A percentile compares a stretch with the other conserved stretches of the same genome.
Conservation (phyloP, 1,284 basidiomycete genomes). For the Puccinia horiana region DNA sequence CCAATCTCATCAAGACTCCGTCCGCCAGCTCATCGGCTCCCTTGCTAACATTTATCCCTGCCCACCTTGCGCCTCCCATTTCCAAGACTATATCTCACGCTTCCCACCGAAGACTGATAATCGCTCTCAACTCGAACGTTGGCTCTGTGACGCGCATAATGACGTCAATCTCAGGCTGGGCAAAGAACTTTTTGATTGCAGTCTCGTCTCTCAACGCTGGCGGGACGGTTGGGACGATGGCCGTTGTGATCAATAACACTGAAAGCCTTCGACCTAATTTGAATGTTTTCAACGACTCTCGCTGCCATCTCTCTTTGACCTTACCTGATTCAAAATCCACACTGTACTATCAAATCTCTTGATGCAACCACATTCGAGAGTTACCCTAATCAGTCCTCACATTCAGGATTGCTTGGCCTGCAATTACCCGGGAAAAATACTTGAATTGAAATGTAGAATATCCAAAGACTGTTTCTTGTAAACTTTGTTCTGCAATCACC, state of each 20-base stretch:
- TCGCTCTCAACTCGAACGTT: conserved; percentile 70
- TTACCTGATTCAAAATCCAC: background rate
- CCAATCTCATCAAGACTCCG: conserved; percentile 71
- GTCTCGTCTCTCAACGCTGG: conserved; percentile 81
- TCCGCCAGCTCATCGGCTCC: conserved; percentile 74
- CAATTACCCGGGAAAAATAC: no score
- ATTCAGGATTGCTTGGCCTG: no score
- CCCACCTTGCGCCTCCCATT: conserved; percentile 75
- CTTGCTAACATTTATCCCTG: conserved; percentile 85
- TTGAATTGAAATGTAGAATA: no score
- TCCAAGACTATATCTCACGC: conserved; percentile 68
- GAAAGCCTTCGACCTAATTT: background rate
- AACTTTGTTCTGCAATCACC: background rate
- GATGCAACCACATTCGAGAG: no score
- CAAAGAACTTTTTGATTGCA: conserved; percentile 77
- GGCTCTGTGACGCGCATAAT: conserved; percentile 89
- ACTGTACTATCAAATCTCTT: no score
- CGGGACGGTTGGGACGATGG: conserved; percentile 83
- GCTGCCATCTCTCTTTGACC: background rate
- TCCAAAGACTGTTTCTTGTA: background rate
- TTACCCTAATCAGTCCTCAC: no score
- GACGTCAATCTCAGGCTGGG: conserved; percentile 82
- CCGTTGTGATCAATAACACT: conserved; percentile 69
- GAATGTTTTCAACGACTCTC: background rate
- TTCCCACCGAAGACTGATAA: conserved; percentile 75